Evolutionary conservation across 148 eudicot species (phyloP).

Genomic region (Heliosperma pusillum): DNA sequence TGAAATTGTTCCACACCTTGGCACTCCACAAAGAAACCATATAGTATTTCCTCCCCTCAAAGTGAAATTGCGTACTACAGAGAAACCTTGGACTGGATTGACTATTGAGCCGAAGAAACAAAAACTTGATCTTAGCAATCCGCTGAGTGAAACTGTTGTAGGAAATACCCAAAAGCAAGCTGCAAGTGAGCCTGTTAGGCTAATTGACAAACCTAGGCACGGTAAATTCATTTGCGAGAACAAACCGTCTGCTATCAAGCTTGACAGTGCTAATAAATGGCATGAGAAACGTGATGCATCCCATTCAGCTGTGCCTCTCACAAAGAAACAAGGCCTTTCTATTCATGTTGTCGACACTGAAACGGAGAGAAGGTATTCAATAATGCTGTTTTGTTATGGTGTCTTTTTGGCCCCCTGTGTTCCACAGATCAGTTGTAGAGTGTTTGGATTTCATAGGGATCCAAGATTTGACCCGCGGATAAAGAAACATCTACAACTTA

Average conservation of each 20-base stretch:
- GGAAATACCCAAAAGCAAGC: slow-evolving; percentile 18
- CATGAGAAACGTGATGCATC: slow-evolving; percentile 20
- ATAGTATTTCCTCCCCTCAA: slow-evolving; percentile 40
- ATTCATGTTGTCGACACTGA: slow-evolving; percentile 30
- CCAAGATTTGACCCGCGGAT: neutral
- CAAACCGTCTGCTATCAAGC: slow-evolving; percentile 6
- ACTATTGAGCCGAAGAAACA: slow-evolving; percentile 20
- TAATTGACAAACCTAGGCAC: slow-evolving; percentile 9
- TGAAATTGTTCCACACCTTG: slow-evolving; percentile 42
- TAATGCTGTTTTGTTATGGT: neutral
- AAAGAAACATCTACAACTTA: neutral
- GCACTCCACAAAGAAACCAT: slow-evolving; percentile 73
- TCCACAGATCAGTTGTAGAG: neutral
- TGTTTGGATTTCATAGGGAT: neutral
- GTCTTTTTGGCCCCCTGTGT: neutral
- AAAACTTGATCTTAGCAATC: slow-evolving; percentile 4
- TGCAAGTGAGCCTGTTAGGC: slow-evolving; percentile 13
- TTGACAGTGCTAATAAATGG: slow-evolving; percentile 17
- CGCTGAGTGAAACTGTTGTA: slow-evolving; percentile 17
- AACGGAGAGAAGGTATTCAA: slow-evolving; percentile 39
- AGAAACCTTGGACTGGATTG: slow-evolving; percentile 5
- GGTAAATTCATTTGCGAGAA: slow-evolving; percentile 9
- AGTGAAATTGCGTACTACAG: slow-evolving; percentile 19
- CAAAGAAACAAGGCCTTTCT: slow-evolving; percentile 19
- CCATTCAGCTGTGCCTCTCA: slow-evolving; percentile 20